Evolutionary conservation across 2,329 filamentous ascomycete genomes (phyloP), one percentile per base, ranked within the genome.

Genomic region (Mycosphaerella sp.): DNA sequence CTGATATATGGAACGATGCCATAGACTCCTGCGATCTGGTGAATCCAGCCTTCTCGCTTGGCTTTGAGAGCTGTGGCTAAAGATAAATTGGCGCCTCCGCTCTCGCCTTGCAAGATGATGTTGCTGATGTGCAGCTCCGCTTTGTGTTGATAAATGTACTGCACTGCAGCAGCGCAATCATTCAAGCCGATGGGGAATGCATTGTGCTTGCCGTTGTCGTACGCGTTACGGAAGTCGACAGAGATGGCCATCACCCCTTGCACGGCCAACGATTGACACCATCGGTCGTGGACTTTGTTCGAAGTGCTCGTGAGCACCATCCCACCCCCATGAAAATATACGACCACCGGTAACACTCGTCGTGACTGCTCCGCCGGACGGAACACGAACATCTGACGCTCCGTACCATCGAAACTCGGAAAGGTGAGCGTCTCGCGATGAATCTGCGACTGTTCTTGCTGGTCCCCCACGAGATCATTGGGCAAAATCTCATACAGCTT

Each of bases 401-500:
- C 58, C 21, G 56, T 59, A 3, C 56, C 62, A 48, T 66, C 64
- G 31, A 57, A 56, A 34, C 55, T 59, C 6, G 59, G 47, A 53
- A 64, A 59, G 2, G 54, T 61, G 36, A 54, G 46, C 7, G 55
- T 53, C 23, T 58, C 57, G 26, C 52, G 46, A 12, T 48, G 42
- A 23, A 64, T 48, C 2, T 57, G 55, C 5, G 58, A 48, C 32
- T 65, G 61, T 14, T 55, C 62, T 14, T 55, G 29, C 2, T 50
- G 51, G 34, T 64, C 56, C 17, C 45, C 44, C 4, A 60, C 56
- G n/a, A 64, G 31, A 14, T 63, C 56, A 31, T 91, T 93, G 74
- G 89, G 93, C 63, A 87, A 81, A 61, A 76, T 73, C 65, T 95
- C 87, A 89, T 91, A 96, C 67, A 95, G 87, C 71, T 56, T 60